Evolutionary conservation across 2,329 filamentous ascomycete genomes (phyloP).

Genomic region (Ophidiomyces ophidiicola): DNA sequence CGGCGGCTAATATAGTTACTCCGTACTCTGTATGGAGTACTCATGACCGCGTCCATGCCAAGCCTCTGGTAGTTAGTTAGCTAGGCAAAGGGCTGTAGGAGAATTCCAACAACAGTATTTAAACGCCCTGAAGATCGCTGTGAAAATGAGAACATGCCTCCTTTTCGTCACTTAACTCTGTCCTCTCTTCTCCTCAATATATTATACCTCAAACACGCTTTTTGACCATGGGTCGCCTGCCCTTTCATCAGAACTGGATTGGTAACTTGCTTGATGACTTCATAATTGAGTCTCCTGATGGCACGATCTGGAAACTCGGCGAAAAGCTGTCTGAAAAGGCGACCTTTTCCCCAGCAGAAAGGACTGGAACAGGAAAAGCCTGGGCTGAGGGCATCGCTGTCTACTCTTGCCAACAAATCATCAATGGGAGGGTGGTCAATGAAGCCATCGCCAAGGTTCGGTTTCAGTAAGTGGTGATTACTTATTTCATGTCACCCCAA

Average conservation of each 20-base stretch:
- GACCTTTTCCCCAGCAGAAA: neutral
- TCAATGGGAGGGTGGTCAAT: neutral
- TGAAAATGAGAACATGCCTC: no score
- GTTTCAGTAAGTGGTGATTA: conserved; percentile 10
- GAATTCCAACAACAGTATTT: no score
- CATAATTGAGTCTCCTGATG: neutral
- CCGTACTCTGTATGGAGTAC: no score
- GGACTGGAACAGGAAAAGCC: neutral
- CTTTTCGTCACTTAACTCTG: no score
- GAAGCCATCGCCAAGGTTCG: conserved; percentile 12
- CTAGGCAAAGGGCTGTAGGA: no score
- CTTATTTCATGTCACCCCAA: no score
- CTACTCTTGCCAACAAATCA: conserved; percentile 7
- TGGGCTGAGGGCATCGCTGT: conserved; percentile 4
- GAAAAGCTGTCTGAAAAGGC: conserved; percentile 1
- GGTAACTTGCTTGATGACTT: neutral
- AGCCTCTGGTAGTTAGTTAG: no score
- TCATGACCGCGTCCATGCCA: no score
- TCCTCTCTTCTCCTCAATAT: neutral
- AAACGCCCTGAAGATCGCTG: no score
- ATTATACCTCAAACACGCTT: neutral
- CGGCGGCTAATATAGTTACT: no score
- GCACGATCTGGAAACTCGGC: neutral
- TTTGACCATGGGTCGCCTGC: conserved; percentile 1
- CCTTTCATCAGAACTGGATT: conserved; percentile 4